phyloP scores from a whole-genome alignment of 2,329 filamentous ascomycete genomes.

The Simplicillium aogashimaense region DNA sequence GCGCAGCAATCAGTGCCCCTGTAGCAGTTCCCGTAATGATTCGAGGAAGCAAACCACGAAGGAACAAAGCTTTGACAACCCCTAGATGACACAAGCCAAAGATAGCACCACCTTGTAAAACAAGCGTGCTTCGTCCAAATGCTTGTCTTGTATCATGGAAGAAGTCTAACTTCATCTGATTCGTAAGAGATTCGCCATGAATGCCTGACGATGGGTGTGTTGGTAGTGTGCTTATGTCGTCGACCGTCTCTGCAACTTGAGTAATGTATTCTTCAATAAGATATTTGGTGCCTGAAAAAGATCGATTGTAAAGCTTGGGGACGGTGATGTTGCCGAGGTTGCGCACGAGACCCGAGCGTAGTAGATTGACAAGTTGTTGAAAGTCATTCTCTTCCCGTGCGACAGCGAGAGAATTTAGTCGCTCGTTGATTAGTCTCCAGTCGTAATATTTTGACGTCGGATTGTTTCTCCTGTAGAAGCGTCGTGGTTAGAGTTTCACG shows the following conservation, averaged over 20 bases:
- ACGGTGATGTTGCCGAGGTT: conserved; percentile 89
- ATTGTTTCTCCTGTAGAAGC: conserved; percentile 61
- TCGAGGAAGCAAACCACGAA: conserved; percentile 70
- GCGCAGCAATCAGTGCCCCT: conserved; percentile 77
- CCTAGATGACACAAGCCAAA: conserved; percentile 87
- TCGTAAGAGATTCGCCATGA: conserved; percentile 41
- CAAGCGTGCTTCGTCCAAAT: conserved; percentile 76
- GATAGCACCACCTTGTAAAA: conserved; percentile 82
- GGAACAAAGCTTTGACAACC: conserved; percentile 78
- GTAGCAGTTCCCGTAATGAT: conserved; percentile 90
- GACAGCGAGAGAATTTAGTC: conserved; percentile 59
- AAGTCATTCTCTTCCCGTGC: conserved; percentile 65
- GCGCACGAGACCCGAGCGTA: conserved; percentile 69
- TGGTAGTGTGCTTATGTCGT: conserved; percentile 61
- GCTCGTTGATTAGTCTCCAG: conserved; percentile 71
- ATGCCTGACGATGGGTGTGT: conserved; percentile 32
- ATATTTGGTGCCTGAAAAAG: conserved; percentile 81
- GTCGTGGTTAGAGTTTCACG: no score
- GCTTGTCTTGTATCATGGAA: conserved; percentile 81
- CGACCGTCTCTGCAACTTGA: conserved; percentile 70
- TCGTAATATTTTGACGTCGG: conserved; percentile 76
- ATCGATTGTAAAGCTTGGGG: conserved; percentile 70
- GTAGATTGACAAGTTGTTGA: conserved; percentile 63
- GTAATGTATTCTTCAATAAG: conserved; percentile 87
- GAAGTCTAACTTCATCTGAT: conserved; percentile 74